These are phyloP conservation scores for Pseudogymnoascus sp. DNA, from an alignment of 2,329 filamentous ascomycete genomes.

Conservation along the genomic window DNA sequence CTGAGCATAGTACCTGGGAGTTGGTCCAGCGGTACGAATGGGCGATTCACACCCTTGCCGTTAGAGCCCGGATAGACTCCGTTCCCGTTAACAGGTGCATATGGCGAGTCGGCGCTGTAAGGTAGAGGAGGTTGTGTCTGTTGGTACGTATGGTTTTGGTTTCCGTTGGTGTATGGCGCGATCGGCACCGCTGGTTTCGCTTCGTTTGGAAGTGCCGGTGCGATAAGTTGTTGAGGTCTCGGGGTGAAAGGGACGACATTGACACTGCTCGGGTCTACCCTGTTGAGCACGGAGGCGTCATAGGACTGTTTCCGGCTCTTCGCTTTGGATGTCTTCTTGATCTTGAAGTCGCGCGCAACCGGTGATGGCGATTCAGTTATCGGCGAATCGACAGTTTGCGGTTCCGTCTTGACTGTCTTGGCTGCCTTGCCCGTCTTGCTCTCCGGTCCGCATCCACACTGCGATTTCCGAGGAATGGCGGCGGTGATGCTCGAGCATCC, in stretches of 20 bases:
- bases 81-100: background rate
- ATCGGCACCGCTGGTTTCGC: background rate
- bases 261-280: slow-evolving; percentile 45
- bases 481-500: slow-evolving; percentile 56
- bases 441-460: slow-evolving; percentile 43
- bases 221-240: slow-evolving; percentile 20
- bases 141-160: background rate
- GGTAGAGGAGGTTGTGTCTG: background rate
- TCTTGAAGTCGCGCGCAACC: slow-evolving; percentile 22
- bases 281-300: slow-evolving; percentile 40
- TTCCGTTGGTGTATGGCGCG: background rate
- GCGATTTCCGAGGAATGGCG: slow-evolving; percentile 51
- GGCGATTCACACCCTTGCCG: background rate
- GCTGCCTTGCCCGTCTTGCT: slow-evolving; percentile 17
- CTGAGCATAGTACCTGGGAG: background rate
- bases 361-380: slow-evolving; percentile 35
- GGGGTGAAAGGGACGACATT: slow-evolving; percentile 37
- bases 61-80: background rate
- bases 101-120: background rate
- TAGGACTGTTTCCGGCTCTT: slow-evolving; percentile 39
- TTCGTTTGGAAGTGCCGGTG: background rate
- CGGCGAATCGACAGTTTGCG: slow-evolving; percentile 20
- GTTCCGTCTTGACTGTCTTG: slow-evolving; percentile 11
- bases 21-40: background rate
- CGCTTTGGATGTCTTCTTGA: slow-evolving; percentile 19